Base-by-base conservation (phyloP, 495 filamentous ascomycete genomes). In the Parathielavia hyrcaniae region DNA sequence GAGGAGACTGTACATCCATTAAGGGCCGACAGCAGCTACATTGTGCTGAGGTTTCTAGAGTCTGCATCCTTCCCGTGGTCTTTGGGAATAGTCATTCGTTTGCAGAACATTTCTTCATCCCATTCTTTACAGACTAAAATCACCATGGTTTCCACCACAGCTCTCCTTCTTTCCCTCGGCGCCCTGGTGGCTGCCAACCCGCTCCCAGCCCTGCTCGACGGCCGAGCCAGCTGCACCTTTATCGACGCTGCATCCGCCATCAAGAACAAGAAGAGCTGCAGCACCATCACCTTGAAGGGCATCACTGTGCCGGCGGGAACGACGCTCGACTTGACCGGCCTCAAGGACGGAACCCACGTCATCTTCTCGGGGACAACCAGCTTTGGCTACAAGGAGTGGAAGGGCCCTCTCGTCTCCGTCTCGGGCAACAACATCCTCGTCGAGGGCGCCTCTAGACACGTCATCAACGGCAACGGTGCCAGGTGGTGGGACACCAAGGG, bases 401-500 rank as follows among this genome's bases (percentile, higher is more conserved):
- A 61, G 14, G 79, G 78, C n/a, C 77, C 78, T 8, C 68, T 82
- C 14, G 66, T 82, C 62, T 69, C 71, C 43, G 63, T 82, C 47
- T 65, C 26, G 7, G 79, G 79, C 22, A 74, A 64, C 48, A 60
- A 67, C 46, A 75, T 81, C 61, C 74, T 72, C 35, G 67, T 82
- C 36, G 66, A 57, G 22, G 76, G 75, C 36, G 70, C 69, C 22
- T 56, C 61, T 26, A 75, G 71, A 30, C 64, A 67, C 35, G 61
- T 74, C 23, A 69, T 81, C 53, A 71, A 81, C 64, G 74, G 75
- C 23, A 67, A 72, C 19, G 79, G 79, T 5, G 65, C 72, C 10
- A 68, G 69, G 43, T 81, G 76, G 72, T 83, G 79, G 80, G 80
- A 83, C 61, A 62, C 70, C 50, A 58, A 79, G 64, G 79, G 79